phyloP scores from a whole-genome alignment of 2,329 filamentous ascomycete species.

The Xylariaceae sp. region DNA sequence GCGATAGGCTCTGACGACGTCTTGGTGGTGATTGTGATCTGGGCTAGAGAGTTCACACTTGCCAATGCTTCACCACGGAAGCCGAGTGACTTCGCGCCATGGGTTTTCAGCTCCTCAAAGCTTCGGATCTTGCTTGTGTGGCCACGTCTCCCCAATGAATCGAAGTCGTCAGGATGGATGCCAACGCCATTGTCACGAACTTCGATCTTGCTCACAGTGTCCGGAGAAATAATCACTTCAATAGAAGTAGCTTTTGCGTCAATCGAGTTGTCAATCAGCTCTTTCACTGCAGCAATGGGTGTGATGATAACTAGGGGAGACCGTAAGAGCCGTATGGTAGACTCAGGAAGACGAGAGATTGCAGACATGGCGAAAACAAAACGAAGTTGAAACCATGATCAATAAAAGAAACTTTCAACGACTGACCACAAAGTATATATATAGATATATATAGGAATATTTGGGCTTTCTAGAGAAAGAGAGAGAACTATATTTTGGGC shows the following conservation, averaged over 20 bases:
- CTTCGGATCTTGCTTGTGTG: constrained; percentile 73
- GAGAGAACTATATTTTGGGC: neutral
- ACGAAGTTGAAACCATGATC: constrained; percentile 12
- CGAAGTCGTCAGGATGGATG: constrained; percentile 64
- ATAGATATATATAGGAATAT: neutral
- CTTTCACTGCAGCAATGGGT: constrained; percentile 68
- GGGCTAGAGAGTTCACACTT: constrained; percentile 62
- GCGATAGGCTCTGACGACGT: constrained; percentile 64
- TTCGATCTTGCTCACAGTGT: constrained; percentile 70
- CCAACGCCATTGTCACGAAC: constrained; percentile 76
- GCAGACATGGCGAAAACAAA: constrained; percentile 42
- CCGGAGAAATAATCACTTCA: constrained; percentile 64
- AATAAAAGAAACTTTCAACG: neutral
- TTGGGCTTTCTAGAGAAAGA: neutral
- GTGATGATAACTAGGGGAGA: constrained; percentile 63
- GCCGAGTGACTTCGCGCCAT: constrained; percentile 66
- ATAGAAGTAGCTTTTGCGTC: constrained; percentile 71
- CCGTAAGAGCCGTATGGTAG: constrained; percentile 59
- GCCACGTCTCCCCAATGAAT: constrained; percentile 63
- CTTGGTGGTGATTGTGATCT: constrained; percentile 65
- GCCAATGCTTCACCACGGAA: constrained; percentile 77
- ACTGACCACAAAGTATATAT: no score
- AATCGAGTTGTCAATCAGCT: constrained; percentile 76
- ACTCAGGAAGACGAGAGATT: constrained; percentile 52
- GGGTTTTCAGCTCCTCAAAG: constrained; percentile 62